These are phyloP conservation scores for Pyrenochaeta sp. DNA, from an alignment of 2,329 filamentous ascomycete species.

Conservation along the genomic window DNA sequence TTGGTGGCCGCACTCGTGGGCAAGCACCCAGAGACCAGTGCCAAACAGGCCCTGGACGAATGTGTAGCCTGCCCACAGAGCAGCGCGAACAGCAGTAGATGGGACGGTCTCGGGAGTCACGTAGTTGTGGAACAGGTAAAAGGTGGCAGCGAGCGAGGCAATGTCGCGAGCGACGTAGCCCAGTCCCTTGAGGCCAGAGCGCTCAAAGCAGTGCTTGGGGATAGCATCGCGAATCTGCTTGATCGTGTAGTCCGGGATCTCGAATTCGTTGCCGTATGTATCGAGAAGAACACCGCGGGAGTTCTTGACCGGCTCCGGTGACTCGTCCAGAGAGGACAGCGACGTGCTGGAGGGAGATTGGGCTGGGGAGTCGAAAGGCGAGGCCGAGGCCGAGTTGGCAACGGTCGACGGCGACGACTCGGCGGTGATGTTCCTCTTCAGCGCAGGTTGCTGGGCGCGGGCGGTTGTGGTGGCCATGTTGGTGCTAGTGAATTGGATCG, in stretches of 20 bases:
- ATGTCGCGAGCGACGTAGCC: constrained; percentile 87
- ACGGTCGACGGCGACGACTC: constrained; percentile 63
- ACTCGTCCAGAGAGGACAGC: constrained; percentile 82
- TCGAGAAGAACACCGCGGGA: constrained; percentile 74
- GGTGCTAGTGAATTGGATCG: constrained; percentile 1
- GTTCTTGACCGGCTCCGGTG: constrained; percentile 58
- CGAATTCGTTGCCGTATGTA: constrained; percentile 94
- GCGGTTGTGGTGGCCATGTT: constrained; percentile 61
- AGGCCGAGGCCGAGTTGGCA: constrained; percentile 62
- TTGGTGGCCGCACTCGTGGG: constrained; percentile 97
- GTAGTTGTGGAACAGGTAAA: constrained; percentile 88
- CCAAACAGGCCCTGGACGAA: constrained; percentile 90
- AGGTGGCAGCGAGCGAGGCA: constrained; percentile 74
- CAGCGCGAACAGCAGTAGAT: constrained; percentile 70
- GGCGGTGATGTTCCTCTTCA: constrained; percentile 57
- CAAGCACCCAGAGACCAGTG: constrained; percentile 94
- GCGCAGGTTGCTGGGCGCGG: constrained; percentile 59
- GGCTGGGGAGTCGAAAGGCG: constrained; percentile 67
- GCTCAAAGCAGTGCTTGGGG: constrained; percentile 95
- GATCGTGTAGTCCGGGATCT: constrained; percentile 94
- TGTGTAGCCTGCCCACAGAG: constrained; percentile 73
- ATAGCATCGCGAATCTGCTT: constrained; percentile 98
- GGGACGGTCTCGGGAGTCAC: constrained; percentile 86
- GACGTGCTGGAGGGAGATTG: constrained; percentile 84
- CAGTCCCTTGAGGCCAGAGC: constrained; percentile 78